Percentiles rank a stretch among this genome's conserved stretches.
Evolutionary conservation across 225 moss, liverwort and hornwort species (phyloP).

Genomic region (Takakia lepidozioides): DNA sequence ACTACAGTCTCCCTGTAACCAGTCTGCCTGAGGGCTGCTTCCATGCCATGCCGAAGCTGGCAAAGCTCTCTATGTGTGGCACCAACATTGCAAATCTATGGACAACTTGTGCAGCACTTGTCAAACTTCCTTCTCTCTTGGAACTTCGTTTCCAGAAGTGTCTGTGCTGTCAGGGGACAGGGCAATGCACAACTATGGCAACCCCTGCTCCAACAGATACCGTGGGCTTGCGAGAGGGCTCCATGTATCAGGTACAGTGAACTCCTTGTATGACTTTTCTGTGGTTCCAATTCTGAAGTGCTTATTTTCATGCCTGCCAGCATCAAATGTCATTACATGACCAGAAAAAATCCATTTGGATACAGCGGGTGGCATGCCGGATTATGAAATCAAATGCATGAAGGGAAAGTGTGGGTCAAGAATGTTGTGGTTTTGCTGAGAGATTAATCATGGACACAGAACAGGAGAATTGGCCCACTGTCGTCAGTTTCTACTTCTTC

Average conservation of each 20-base stretch:
- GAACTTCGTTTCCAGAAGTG: conserved; percentile 80
- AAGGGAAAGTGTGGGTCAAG: too few relatives aligned
- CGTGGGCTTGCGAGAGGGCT: conserved; percentile 16
- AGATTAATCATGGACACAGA: too few relatives aligned
- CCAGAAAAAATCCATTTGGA: too few relatives aligned
- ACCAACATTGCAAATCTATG: conserved; percentile 59
- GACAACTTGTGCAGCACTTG: conserved; percentile 65
- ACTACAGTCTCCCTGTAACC: conserved; percentile 49
- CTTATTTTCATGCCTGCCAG: too few relatives aligned
- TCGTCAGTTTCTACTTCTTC: too few relatives aligned
- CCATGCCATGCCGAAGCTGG: conserved; percentile 57
- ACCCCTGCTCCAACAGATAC: conserved; percentile 24
- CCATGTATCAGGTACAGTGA: conserved; percentile 28
- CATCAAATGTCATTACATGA: too few relatives aligned
- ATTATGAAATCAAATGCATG: too few relatives aligned
- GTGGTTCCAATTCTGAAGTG: too few relatives aligned
- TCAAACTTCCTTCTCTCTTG: conserved; percentile 39
- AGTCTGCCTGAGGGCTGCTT: conserved; percentile 72
- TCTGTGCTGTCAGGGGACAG: conserved; percentile 59
- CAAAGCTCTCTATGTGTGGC: conserved; percentile 73
- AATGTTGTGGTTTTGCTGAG: too few relatives aligned
- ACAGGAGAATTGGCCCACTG: too few relatives aligned
- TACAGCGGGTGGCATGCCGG: too few relatives aligned
- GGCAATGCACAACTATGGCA: conserved; percentile 46
- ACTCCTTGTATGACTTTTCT: too few relatives aligned